Conservation (phyloP, 441 rosid species). For the Pelargonium cotyledonis region DNA sequence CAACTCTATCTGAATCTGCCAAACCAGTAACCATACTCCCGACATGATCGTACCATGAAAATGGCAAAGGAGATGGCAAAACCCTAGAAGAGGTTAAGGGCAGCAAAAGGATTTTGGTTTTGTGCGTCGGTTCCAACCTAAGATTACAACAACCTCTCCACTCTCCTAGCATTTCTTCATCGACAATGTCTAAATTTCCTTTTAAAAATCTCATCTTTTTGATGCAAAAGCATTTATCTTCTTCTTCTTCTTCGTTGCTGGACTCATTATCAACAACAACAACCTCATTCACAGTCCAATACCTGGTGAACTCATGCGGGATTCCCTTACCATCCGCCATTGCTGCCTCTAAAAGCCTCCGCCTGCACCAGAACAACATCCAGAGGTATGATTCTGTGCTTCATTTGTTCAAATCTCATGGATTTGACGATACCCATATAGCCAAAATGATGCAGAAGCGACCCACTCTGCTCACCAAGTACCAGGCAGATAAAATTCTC, state of each 20-base stretch:
- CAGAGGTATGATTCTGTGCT: too few species aligned
- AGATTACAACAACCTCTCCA: too few species aligned
- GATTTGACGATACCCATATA: neutral
- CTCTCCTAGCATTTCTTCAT: too few species aligned
- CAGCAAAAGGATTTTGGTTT: too few species aligned
- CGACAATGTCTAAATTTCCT: neutral
- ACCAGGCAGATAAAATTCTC: neutral
- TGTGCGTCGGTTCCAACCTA: too few species aligned
- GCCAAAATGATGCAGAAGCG: neutral
- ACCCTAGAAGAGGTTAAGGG: too few species aligned
- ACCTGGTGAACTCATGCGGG: neutral
- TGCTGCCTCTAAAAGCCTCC: neutral
- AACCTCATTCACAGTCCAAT: neutral
- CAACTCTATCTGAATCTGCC: too few species aligned
- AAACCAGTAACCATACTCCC: too few species aligned
- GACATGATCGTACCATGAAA: too few species aligned
- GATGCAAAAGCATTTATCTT: neutral
- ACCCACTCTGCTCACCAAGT: neutral
- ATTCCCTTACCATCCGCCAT: neutral
- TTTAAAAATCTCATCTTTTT: neutral
- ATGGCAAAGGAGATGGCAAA: too few species aligned
- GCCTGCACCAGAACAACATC: neutral
- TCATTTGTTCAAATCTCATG: neutral
- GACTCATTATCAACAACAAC: neutral
- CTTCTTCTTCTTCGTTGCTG: neutral